Percentiles rank a stretch among this genome's conserved stretches.
These are phyloP conservation scores for Elsinoe australis DNA, from an alignment of 2,329 filamentous ascomycete genomes.

Conservation along the genomic window DNA sequence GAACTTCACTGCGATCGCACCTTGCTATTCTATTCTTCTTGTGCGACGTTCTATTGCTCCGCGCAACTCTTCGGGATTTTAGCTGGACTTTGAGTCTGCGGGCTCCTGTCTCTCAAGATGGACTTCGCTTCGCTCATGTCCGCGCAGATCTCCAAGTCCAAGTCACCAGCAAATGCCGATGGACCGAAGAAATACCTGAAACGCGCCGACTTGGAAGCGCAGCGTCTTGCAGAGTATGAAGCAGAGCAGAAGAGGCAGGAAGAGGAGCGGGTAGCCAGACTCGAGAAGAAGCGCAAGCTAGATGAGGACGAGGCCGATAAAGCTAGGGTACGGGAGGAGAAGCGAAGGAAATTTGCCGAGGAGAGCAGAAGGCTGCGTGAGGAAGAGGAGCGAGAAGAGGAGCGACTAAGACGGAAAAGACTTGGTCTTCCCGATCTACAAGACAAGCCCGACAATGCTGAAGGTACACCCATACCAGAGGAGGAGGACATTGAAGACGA, in stretches of 20 bases:
- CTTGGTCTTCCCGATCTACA: constrained; percentile 72
- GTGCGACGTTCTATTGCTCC: too few species aligned
- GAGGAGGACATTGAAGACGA: constrained; percentile 62
- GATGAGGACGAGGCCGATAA: constrained; percentile 77
- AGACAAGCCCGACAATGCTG: constrained; percentile 41
- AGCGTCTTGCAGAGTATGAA: constrained; percentile 69
- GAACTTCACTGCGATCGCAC: too few species aligned
- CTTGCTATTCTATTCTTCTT: too few species aligned
- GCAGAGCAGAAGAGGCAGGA: constrained; percentile 72
- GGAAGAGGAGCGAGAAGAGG: constrained; percentile 65
- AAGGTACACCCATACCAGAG: constrained; percentile 25
- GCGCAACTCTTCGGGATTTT: neutral
- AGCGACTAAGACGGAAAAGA: constrained; percentile 63
- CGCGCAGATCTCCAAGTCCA: constrained; percentile 80
- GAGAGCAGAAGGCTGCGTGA: constrained; percentile 64
- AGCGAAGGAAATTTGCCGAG: constrained; percentile 71
- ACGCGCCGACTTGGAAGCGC: constrained; percentile 76
- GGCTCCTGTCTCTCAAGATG: too few species aligned
- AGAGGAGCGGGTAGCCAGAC: constrained; percentile 59
- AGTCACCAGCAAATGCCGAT: constrained; percentile 41
- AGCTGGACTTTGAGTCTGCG: constrained; percentile 9
- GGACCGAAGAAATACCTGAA: constrained; percentile 67
- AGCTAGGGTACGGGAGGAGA: constrained; percentile 66
- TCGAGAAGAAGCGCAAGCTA: constrained; percentile 72
- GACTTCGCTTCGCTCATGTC: constrained; percentile 93